These are phyloP conservation scores for Pecoramyces ruminantium DNA, from an alignment of 192 early-diverging fungal genomes.

Conservation along the genomic window DNA sequence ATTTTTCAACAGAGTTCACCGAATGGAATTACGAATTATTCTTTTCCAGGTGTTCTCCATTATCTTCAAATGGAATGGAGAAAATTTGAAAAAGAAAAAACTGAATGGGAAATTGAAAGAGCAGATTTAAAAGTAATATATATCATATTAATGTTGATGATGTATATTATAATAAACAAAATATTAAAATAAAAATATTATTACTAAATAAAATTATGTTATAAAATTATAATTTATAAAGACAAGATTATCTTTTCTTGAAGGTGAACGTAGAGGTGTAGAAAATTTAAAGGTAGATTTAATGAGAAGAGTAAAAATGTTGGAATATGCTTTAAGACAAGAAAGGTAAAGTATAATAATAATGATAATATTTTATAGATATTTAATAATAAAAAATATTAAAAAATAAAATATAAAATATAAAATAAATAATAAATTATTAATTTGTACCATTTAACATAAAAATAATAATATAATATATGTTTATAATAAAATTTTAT, in stretches of 20 bases:
- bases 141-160: too few species aligned
- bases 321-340: constrained; percentile 59
- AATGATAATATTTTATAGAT: too few species aligned
- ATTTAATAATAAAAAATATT: too few species aligned
- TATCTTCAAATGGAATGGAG: constrained; percentile 72
- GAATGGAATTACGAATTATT: constrained; percentile 23
- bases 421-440: too few species aligned
- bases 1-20: not conserved
- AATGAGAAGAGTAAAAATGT: constrained; percentile 64
- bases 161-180: too few species aligned
- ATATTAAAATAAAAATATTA: constrained; percentile 1
- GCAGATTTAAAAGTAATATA: constrained; percentile 62
- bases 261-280: constrained; percentile 56
- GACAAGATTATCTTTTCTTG: constrained; percentile 57
- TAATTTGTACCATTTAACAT: too few species aligned
- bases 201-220: not conserved
- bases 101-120: constrained; percentile 71
- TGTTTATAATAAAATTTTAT: too few species aligned
- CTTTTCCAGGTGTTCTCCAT: constrained; percentile 57
- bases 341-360: constrained; percentile 39
- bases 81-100: constrained; percentile 61
- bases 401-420: too few species aligned
- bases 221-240: constrained; percentile 18
- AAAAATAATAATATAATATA: not conserved
- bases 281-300: constrained; percentile 60